These are phyloP conservation scores for Plantago coronopus DNA, from an alignment of 305 asterid genomes.

Conservation along the genomic window DNA sequence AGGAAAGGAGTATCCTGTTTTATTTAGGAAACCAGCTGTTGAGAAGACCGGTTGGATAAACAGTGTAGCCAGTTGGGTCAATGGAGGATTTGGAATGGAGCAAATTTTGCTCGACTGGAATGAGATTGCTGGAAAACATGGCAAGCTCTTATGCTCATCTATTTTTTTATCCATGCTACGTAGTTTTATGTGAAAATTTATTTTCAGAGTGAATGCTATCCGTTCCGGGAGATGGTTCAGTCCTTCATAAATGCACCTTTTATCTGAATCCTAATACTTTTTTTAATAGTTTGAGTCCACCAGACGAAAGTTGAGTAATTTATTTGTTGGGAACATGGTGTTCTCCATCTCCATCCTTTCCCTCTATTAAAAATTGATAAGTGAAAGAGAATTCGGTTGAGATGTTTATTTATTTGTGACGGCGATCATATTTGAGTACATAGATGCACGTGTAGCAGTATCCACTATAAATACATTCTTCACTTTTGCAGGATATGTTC, in stretches of 20 bases:
- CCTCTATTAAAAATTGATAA: too few species aligned
- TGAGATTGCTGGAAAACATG: constrained; percentile 73
- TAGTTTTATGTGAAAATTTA: too few species aligned
- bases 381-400: too few species aligned
- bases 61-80: constrained; percentile 33
- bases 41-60: constrained; percentile 49
- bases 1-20: constrained; percentile 88
- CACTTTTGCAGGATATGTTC: constrained; percentile 73
- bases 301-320: too few species aligned
- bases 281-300: neutral
- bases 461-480: constrained; percentile 15
- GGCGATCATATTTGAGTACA: neutral
- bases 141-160: constrained; percentile 34
- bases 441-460: neutral
- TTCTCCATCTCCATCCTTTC: too few species aligned
- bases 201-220: too few species aligned
- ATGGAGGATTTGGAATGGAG: constrained; percentile 39
- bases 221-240: too few species aligned
- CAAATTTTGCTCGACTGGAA: constrained; percentile 90
- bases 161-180: neutral
- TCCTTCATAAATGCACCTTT: too few species aligned
- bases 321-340: too few species aligned
- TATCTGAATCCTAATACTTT: neutral
- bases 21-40: constrained; percentile 57
- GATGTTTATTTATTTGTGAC: too few species aligned